These are phyloP conservation scores for Exobasidium cylindrosporum DNA, from an alignment of 1,284 basidiomycete genomes.

Conservation along the genomic window DNA sequence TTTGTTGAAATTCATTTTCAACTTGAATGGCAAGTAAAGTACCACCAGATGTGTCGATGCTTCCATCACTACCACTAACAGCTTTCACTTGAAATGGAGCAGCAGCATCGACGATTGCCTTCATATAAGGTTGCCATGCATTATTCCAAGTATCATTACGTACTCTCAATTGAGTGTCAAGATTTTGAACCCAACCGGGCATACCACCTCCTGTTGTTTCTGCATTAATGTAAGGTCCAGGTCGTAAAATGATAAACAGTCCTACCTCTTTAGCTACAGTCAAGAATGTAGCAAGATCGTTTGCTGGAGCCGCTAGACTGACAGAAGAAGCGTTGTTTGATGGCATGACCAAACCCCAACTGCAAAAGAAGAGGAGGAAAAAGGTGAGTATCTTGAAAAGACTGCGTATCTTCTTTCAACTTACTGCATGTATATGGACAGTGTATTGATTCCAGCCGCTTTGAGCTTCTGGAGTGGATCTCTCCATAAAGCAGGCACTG, in stretches of 20 bases:
- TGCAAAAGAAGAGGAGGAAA: no score
- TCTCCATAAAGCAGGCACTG: constrained; percentile 73
- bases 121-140: constrained; percentile 70
- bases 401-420: no score
- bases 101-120: constrained; percentile 65
- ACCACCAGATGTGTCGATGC: constrained; percentile 21
- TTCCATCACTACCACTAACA: not conserved
- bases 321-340: constrained; percentile 60
- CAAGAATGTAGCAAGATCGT: constrained; percentile 69
- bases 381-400: no score
- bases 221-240: constrained; percentile 66
- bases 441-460: constrained; percentile 70
- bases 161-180: constrained; percentile 66
- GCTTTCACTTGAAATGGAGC: constrained; percentile 65
- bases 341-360: constrained; percentile 73
- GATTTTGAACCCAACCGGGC: constrained; percentile 70
- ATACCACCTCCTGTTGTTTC: constrained; percentile 73
- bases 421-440: constrained; percentile 54
- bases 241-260: constrained; percentile 66
- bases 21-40: constrained; percentile 38
- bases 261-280: constrained; percentile 61
- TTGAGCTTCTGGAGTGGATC: constrained; percentile 78
- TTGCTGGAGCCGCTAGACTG: constrained; percentile 53
- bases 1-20: constrained; percentile 52
- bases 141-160: constrained; percentile 67